Percentiles rank a stretch among this genome's conserved stretches.
These are phyloP conservation scores for Diaporthe nobilis DNA, from an alignment of 2,329 filamentous ascomycete genomes.

Conservation along the genomic window DNA sequence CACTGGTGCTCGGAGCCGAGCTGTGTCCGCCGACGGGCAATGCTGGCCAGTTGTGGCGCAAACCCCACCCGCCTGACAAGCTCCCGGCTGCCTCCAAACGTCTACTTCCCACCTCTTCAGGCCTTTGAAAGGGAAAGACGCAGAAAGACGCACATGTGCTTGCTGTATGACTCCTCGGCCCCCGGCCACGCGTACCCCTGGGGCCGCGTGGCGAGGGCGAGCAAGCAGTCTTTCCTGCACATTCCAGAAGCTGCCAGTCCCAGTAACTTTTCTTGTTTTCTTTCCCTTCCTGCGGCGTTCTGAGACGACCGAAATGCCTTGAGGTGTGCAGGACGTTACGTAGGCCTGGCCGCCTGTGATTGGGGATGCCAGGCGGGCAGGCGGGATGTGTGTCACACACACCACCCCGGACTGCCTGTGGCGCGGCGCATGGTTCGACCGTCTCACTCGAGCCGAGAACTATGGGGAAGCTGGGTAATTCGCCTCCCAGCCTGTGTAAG, in stretches of 20 bases:
- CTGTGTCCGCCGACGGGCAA: neutral
- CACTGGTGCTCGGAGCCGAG: constrained; percentile 5
- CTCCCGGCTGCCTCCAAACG: neutral
- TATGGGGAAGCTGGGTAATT: neutral
- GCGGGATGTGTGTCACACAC: constrained; percentile 21
- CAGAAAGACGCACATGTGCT: neutral
- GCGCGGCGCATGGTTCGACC: constrained; percentile 32
- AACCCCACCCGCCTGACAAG: neutral
- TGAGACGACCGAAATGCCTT: neutral
- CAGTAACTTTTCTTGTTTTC: neutral
- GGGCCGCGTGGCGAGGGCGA: constrained; percentile 27
- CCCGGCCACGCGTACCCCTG: constrained; percentile 20
- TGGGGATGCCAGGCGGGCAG: neutral
- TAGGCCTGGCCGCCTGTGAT: constrained; percentile 29
- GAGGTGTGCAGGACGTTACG: constrained; percentile 14
- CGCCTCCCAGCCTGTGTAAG: constrained; percentile 18
- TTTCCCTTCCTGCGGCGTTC: neutral
- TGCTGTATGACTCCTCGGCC: constrained; percentile 27
- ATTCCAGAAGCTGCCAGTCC: neutral
- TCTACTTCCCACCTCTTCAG: neutral
- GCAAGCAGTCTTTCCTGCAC: neutral
- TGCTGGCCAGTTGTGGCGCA: constrained; percentile 25
- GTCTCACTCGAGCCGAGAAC: neutral
- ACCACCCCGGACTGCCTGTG: constrained; percentile 19
- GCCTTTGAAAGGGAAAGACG: neutral